These are phyloP conservation scores for Fusarium scirpi DNA, from an alignment of 2,329 filamentous ascomycete species.

Conservation along the genomic window DNA sequence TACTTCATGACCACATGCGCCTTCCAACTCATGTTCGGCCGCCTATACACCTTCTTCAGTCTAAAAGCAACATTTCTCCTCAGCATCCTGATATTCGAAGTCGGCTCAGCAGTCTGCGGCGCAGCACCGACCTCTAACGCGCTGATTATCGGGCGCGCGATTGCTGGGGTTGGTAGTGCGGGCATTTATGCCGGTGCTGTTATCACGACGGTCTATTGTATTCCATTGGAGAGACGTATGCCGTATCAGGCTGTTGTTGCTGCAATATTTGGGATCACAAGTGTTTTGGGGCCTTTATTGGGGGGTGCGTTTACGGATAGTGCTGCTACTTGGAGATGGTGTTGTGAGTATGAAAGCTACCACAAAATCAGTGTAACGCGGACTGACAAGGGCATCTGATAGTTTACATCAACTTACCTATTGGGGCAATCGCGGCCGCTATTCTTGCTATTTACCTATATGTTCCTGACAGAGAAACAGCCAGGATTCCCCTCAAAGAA, in stretches of 20 bases:
- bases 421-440: constrained; percentile 3
- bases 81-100: constrained; percentile 61
- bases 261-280: rapidly evolving
- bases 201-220: background rate
- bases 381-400: background rate
- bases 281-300: background rate
- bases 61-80: constrained; percentile 52
- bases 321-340: background rate
- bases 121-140: constrained; percentile 19
- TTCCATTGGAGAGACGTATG: background rate
- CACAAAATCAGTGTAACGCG: background rate
- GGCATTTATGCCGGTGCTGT: background rate
- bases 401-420: constrained; percentile 12
- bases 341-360: background rate
- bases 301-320: background rate
- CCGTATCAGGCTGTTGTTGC: background rate
- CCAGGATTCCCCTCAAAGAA: constrained; percentile 8
- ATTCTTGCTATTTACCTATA: constrained; percentile 5
- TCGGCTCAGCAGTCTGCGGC: constrained; percentile 62
- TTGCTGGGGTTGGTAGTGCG: constrained; percentile 49
- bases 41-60: constrained; percentile 60
- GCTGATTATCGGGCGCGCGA: constrained; percentile 51
- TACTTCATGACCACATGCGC: constrained; percentile 58
- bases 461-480: constrained; percentile 6
- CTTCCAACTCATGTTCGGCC: constrained; percentile 56